These are phyloP conservation scores for Beauveria australis DNA, from an alignment of 2,329 filamentous ascomycete genomes.

Conservation along the genomic window DNA sequence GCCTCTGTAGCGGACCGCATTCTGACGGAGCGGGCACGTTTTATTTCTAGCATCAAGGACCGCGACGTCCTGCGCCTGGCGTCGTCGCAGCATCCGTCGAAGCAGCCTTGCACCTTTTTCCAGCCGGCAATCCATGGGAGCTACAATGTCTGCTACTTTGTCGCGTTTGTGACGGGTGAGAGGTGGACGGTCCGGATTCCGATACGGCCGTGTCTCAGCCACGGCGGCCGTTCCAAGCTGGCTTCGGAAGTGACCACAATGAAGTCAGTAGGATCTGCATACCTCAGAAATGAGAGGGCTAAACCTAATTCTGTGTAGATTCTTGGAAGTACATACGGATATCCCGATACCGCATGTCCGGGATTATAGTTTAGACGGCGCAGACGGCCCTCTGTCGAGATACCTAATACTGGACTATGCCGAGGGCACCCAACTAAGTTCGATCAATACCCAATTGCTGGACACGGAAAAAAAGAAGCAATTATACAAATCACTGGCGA, in stretches of 20 bases:
- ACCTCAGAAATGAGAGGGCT: not conserved
- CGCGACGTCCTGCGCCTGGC: slow-evolving; percentile 11
- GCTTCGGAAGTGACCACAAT: slow-evolving; percentile 16
- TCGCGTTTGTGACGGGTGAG: slow-evolving; percentile 12
- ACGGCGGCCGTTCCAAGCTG: slow-evolving; percentile 10
- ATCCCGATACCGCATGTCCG: slow-evolving; percentile 13
- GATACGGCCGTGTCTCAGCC: slow-evolving; percentile 7
- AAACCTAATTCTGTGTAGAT: not conserved
- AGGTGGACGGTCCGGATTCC: slow-evolving; percentile 15
- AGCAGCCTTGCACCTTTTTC: slow-evolving; percentile 14
- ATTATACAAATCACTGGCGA: slow-evolving; percentile 10
- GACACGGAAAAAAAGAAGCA: not conserved
- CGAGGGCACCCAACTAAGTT: slow-evolving; percentile 11
- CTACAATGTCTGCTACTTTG: slow-evolving; percentile 17
- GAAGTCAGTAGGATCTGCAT: slow-evolving; percentile 9
- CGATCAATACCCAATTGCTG: not conserved
- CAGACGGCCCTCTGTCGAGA: slow-evolving; percentile 4
- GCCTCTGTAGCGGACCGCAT: not conserved
- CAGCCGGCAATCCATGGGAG: slow-evolving; percentile 12
- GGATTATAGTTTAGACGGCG: slow-evolving; percentile 7
- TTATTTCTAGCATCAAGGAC: slow-evolving; percentile 12
- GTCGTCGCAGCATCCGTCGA: slow-evolving; percentile 12
- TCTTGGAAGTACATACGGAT: slow-evolving; percentile 12
- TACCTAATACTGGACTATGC: slow-evolving; percentile 17
- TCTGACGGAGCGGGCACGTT: slow-evolving; percentile 8